Base-by-base conservation (phyloP, 2,329 filamentous ascomycete genomes). In the Piedraia hortae region DNA sequence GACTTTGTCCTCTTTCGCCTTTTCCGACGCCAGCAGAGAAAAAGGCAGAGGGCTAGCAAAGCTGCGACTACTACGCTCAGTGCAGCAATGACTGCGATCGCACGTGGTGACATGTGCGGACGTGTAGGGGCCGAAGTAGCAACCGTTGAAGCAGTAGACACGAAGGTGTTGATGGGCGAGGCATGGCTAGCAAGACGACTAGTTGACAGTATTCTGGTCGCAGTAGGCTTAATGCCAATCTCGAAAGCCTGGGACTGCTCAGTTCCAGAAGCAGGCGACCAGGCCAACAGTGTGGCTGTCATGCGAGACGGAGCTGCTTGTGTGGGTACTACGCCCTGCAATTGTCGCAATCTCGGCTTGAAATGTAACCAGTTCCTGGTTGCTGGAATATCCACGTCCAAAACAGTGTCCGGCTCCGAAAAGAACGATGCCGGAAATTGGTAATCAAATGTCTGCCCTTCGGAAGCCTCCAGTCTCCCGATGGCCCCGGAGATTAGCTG, bases 291-390 rank as follows among this genome's bases (percentile, higher is more conserved):
- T 7, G 43, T 50, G 11, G 51, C 45, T 10, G 42, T 36, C 10
- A 53, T 39, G 5, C 42, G 41, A 16, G 44, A 36, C 2, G 51
- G 38, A 4, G 41, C 29, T 4, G 47, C 26, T 21, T 45, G 38
- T 2, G 37, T 30, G 1, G 57, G 56, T 6, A 59, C 45, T n/a
- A 43, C 46, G 8, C 58, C 59, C n/a, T 39, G 38, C 2, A 62
- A 42, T 3, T 43, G 46, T 19, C 49, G 42, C 12, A 44, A 50
- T 6, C 27, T 31, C 9, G 46, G 23, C 28, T 59, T 47, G 32
- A 57, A 62, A 1, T 41, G 35, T n/a, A 62, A 42, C 53, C 57
- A 59, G 8, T 39, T 34, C 3, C 45, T 40, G 3, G 53, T 34
- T 8, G 45, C 28, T 4, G 44, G 47, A 10, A 59, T 31, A 18